Evolutionary conservation across 495 filamentous ascomycete species (phyloP), one percentile per base, ranked within the genome.

Genomic region (Articulospora tetracladia): DNA sequence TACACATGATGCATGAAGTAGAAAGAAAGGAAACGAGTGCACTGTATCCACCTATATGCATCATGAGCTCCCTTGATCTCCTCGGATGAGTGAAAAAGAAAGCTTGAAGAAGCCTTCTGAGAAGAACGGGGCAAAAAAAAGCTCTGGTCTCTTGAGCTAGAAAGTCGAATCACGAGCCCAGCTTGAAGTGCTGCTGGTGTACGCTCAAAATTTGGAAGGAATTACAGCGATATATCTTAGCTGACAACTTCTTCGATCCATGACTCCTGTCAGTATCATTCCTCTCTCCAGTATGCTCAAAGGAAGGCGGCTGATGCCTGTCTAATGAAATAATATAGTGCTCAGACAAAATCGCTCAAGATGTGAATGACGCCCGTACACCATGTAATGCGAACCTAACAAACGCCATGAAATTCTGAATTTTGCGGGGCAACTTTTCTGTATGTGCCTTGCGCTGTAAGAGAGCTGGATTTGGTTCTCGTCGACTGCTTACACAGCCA

Each of bases 371-470:
- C 66, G 63, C 66, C 66, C 10, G 30, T 61, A 66, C 66, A 66
- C 66, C 66, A 50, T 64, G 50, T 58, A 62, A 68, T 68, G 66
- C 66, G 60, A 62, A 53, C 66, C 54, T 63, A 64, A 51, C 58
- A 70, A 73, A 73, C 68, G 69, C 65, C 64, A 36, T 61, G 44
- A 65, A 70, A 72, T 67, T 71, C 61, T 67, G 65, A 67, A 69
- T 71, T 69, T 53, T 67, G 65, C 65, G 53, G 52, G 55, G 58
- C 65, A 57, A 60, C 48, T 57, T 62, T 56, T 62, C 53, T 53
- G 39, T 56, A 52, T 66, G 28, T 58, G 65, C 51, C 61, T 8
- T 58, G 57, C 54, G 44, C 15, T 59, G 56, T 64, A 59, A 52
- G 54, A 55, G 58, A 44, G 59, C 24, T 54, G 24, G 63, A 52